Base-by-base conservation (phyloP, 805 yeast genomes). In the Metschnikowia koreensis region DNA sequence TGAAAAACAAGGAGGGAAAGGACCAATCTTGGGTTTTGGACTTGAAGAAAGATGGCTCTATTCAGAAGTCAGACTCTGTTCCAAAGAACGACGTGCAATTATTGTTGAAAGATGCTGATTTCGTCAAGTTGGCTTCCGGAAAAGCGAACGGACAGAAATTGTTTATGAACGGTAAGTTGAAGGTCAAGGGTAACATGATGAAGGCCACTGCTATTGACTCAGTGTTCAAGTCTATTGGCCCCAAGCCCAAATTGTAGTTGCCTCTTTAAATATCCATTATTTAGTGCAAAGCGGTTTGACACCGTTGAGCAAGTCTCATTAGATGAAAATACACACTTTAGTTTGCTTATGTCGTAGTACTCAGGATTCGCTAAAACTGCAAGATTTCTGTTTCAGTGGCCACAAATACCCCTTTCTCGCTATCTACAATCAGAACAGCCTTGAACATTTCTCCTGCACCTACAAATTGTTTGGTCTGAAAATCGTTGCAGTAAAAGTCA, bases 131-230 rank as follows among this genome's bases (percentile, higher is more conserved):
- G 60, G 87, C 87, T 48, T 73, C 76, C 55, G 96, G 96, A 56
- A 87, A 88, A 77, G 83, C 90, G 57, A 86, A 85, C 68, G 89
- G 96, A 44, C 96, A 89, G 71, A 85, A 83, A 73, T 79, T 89
- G 64, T 89, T 88, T 70, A 81, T 89, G 87, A 74, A 80, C 61
- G 96, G 97, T 40, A 86, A 86, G 70, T 81, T 89, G 69, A 89
- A 88, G 79, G 84, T 89, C 58, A 87, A 85, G 77, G 96, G 96
- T 59, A 88, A 90, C 74, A 86, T 89, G 74, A 87, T 87, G 92
- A 89, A 89, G 78, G 96, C 96, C 49, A 81, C 92, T 42, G 81
- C 82, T 53, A 81, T 87, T 54, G 93, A 87, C 70, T 73, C 79
- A 45, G 81, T 87, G 46, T 79, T 87, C 71, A 84, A 83, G 76